Base-by-base conservation (phyloP, 306 rosid genomes). In the Luffa acutangula region DNA sequence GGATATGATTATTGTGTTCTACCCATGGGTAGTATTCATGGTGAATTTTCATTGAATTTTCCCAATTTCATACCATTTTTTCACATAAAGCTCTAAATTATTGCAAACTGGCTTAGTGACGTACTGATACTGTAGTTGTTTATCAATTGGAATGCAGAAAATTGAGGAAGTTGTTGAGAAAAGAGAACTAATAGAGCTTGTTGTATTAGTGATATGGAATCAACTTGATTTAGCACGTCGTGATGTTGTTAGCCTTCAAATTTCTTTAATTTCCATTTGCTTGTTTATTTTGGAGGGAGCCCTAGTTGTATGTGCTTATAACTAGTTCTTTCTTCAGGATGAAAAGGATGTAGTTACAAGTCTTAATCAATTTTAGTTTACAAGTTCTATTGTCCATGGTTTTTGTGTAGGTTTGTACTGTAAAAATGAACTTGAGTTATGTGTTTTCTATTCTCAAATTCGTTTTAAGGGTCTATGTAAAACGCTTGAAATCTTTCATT, bases 181-280 rank as follows among this genome's bases (percentile, higher is more conserved):
- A 84, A 97, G 97, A 76, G 97, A 92, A 80, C 91, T 95, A 76
- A 89, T 87, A 9, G 96, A 95, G 82, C 98, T 95, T 89, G 98
- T 95, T 80, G 87, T 95, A 72, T 82, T 95, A 90, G 93, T 91
- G 82, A 89, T 95, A 86, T 92, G 98, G 98, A 92, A 95, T 83
- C 98, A 93, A 76, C 97, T 91, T 79, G 97, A 95, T 84, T 94
- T 95, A 51, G 97, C 98, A n/a, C 92, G 93, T 6, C 96, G 88
- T 80, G 98, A 95, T 85, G 97, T 95, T 87, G 97, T 88, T 84
- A 58, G n/a, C 75, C 54, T 45, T 77, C 78, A 80, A 78, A 57
- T 65, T 9, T 81, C 80, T 77, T 25, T 62, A 48, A 43, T 49
- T 33, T 42, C 33, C 18, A 33, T 33, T 53, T 42, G n/a, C 53